Evolutionary conservation across 371 early-diverging fungal species (phyloP).

Genomic region (Choanephora cucurbitarum): DNA sequence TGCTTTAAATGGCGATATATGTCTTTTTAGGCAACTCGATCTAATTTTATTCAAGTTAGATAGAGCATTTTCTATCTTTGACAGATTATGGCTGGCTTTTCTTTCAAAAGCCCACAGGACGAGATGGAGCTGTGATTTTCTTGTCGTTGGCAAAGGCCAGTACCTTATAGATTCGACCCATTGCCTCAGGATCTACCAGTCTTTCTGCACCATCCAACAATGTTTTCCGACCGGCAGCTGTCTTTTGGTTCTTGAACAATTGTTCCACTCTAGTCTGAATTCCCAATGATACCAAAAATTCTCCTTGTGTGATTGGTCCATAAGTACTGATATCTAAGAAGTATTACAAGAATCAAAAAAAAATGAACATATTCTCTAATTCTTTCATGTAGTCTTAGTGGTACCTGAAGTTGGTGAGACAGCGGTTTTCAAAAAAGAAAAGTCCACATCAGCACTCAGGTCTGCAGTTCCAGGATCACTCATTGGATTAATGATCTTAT

Average conservation of each 20-base stretch:
- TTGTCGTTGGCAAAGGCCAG: slow-evolving; percentile 63
- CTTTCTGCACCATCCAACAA: slow-evolving; percentile 74
- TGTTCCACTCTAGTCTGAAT: slow-evolving; percentile 76
- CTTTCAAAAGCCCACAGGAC: slow-evolving; percentile 20
- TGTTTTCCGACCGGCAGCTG: slow-evolving; percentile 51
- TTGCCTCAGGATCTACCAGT: slow-evolving; percentile 69
- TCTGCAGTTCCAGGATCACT: slow-evolving; percentile 85
- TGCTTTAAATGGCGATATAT: too few relatives aligned
- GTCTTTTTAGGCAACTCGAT: neutral
- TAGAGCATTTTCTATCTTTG: neutral
- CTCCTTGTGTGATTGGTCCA: slow-evolving; percentile 86
- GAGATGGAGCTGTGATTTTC: neutral
- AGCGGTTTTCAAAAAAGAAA: slow-evolving; percentile 70
- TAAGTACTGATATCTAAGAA: slow-evolving; percentile 35
- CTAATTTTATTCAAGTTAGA: neutral
- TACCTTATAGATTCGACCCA: slow-evolving; percentile 84
- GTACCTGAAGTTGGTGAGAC: slow-evolving; percentile 45
- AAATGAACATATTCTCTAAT: too few relatives aligned
- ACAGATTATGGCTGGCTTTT: neutral
- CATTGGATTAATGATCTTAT: slow-evolving; percentile 80
- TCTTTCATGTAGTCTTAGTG: too few relatives aligned
- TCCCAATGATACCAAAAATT: slow-evolving; percentile 83
- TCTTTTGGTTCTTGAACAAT: slow-evolving; percentile 64
- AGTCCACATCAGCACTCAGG: slow-evolving; percentile 94
- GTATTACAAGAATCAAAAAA: too few relatives aligned